phyloP scores from a whole-genome alignment of 805 yeast genomes.

The Peterozyma xylosa region DNA sequence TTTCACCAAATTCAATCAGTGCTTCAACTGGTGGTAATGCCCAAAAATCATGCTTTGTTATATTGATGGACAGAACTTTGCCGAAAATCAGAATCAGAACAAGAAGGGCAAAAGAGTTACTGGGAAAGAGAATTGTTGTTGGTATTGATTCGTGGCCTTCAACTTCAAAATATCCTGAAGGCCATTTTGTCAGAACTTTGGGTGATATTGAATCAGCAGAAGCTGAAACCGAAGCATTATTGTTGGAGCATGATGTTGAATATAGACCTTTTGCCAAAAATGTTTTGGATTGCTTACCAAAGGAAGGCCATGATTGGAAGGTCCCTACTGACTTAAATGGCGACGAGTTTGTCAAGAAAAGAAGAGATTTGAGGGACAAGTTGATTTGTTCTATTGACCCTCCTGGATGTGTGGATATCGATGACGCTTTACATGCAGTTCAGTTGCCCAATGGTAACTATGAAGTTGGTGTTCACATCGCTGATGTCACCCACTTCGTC shows the following conservation, averaged over 20 bases:
- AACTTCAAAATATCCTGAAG: conserved; percentile 79
- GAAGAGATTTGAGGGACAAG: conserved; percentile 83
- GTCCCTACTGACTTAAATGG: conserved; percentile 65
- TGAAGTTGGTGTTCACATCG: conserved; percentile 98
- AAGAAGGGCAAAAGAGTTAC: conserved; percentile 71
- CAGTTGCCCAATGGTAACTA: conserved; percentile 83
- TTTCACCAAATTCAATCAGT: conserved; percentile 66
- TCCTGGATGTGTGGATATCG: conserved; percentile 97
- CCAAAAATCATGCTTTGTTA: conserved; percentile 71
- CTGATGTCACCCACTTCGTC: conserved; percentile 97
- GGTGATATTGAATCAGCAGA: conserved; percentile 89
- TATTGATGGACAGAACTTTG: conserved; percentile 80
- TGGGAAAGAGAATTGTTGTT: conserved; percentile 87
- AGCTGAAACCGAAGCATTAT: conserved; percentile 93
- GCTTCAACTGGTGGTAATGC: conserved; percentile 52
- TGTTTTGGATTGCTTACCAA: conserved; percentile 86
- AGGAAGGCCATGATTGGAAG: conserved; percentile 89
- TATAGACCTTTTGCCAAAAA: conserved; percentile 91
- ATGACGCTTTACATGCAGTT: conserved; percentile 92
- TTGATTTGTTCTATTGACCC: conserved; percentile 96
- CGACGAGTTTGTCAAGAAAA: conserved; percentile 47
- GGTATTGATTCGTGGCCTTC: conserved; percentile 92
- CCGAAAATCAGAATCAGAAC: conserved; percentile 87
- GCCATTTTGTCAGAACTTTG: conserved; percentile 84
- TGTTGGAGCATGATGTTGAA: conserved; percentile 93